A percentile compares a stretch with the other conserved stretches of the same genome.
Evolutionary conservation across 139 green algal genomes (phyloP).

Genomic region (Choricystis sp.): DNA sequence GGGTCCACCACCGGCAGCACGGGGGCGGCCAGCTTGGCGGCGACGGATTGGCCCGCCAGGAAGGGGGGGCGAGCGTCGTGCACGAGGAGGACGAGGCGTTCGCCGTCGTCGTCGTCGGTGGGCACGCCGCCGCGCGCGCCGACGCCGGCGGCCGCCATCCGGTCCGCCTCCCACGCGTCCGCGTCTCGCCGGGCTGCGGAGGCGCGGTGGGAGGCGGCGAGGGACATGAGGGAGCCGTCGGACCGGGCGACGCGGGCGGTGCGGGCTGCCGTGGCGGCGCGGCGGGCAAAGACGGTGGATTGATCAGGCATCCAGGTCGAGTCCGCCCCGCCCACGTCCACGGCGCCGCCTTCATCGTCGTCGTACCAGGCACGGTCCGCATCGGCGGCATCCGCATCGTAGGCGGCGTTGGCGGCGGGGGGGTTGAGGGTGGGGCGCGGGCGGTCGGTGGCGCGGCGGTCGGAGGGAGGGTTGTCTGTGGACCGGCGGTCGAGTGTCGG

Average conservation of each 20-base stretch:
- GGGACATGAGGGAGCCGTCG: constrained; percentile 73
- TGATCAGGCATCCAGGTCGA: background rate
- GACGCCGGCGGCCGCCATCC: constrained; percentile 74
- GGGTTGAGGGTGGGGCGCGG: constrained; percentile 4
- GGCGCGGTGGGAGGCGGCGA: constrained; percentile 66
- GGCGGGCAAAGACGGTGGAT: background rate
- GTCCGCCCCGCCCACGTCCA: constrained; percentile 1
- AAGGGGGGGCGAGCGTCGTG: constrained; percentile 96
- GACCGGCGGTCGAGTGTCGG: background rate
- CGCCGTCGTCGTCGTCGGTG: constrained; percentile 68
- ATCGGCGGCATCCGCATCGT: constrained; percentile 3
- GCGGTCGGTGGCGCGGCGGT: constrained; percentile 13
- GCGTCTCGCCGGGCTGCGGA: constrained; percentile 76
- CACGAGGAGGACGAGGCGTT: constrained; percentile 77
- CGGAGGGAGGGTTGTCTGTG: constrained; percentile 7
- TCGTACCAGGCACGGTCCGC: constrained; percentile 5
- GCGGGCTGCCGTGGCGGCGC: background rate
- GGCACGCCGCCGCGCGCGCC: constrained; percentile 67
- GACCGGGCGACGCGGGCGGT: constrained; percentile 27
- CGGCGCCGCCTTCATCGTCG: constrained; percentile 12
- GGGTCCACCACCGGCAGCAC: constrained; percentile 87
- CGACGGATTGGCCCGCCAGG: constrained; percentile 73
- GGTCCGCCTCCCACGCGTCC: constrained; percentile 88
- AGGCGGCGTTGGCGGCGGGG: background rate
- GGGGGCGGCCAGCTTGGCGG: constrained; percentile 43